Evolutionary conservation across 257 asterid species (phyloP).

Genomic region (Leptodermis oblonga): DNA sequence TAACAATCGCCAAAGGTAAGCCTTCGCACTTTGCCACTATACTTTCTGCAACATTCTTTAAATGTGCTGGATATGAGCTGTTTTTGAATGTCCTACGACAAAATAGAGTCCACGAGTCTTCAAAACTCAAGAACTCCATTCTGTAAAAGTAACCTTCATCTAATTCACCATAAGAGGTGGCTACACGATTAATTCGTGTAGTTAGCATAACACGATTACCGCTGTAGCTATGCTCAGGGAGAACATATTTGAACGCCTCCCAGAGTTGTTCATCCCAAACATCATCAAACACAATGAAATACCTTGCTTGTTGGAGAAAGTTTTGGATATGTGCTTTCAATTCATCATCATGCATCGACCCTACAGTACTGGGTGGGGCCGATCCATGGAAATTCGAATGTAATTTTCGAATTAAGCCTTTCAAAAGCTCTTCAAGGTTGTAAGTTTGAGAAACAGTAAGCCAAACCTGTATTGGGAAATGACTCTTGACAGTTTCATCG

Average conservation of each 20-base stretch:
- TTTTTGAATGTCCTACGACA: too few species aligned
- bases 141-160: neutral
- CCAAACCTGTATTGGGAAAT: neutral
- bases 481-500: neutral
- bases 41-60: too few species aligned
- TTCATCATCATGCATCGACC: too few species aligned
- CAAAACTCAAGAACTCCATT: neutral
- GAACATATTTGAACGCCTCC: neutral
- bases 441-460: neutral
- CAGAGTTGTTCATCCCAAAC: neutral
- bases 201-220: neutral
- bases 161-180: neutral
- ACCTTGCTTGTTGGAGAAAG: neutral
- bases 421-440: neutral
- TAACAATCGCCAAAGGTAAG: slow-evolving; percentile 6
- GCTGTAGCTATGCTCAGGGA: neutral
- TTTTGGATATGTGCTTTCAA: too few species aligned
- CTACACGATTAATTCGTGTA: neutral
- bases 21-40: too few species aligned
- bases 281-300: neutral
- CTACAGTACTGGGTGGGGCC: neutral
- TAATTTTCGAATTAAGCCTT: neutral
- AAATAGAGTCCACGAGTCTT: too few species aligned
- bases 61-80: too few species aligned
- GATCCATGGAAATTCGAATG: neutral